Percentiles rank a stretch among this genome's conserved stretches.
Evolutionary conservation across 2,329 filamentous ascomycete species (phyloP).

Genomic region (Gremmenia infestans): DNA sequence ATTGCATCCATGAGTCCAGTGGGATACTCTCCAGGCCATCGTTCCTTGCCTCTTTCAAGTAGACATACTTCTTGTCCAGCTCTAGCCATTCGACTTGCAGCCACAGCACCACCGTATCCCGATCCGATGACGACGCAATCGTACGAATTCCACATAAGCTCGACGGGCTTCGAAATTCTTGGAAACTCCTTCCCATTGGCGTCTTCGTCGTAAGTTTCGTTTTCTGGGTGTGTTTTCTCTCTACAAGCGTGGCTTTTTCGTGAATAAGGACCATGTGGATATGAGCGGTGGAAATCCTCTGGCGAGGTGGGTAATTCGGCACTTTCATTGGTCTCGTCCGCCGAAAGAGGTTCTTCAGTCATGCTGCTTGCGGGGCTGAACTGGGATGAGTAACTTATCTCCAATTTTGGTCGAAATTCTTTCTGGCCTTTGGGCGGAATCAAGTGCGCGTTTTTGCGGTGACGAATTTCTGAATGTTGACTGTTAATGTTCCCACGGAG

Average conservation of each 20-base stretch:
- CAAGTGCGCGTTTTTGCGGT: conserved; percentile 8
- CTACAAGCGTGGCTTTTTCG: conserved; percentile 21
- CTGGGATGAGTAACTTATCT: conserved; percentile 13
- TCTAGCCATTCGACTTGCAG: conserved; percentile 59
- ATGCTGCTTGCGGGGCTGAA: conserved; percentile 15
- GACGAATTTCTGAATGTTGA: conserved; percentile 11
- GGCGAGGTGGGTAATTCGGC: not conserved
- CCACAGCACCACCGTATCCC: conserved; percentile 63
- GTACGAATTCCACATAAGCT: conserved; percentile 53
- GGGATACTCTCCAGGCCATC: conserved; percentile 63
- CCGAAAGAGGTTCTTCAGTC: conserved; percentile 7
- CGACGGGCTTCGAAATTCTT: conserved; percentile 51
- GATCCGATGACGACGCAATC: conserved; percentile 65
- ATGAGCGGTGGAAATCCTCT: conserved; percentile 14
- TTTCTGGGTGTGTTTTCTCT: conserved; percentile 25
- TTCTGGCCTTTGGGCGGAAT: not conserved
- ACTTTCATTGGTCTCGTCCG: not conserved
- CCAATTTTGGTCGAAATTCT: conserved; percentile 5
- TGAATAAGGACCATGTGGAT: conserved; percentile 18
- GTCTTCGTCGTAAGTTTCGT: conserved; percentile 29
- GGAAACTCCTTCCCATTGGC: conserved; percentile 37
- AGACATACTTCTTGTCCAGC: conserved; percentile 57
- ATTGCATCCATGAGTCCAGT: conserved; percentile 41
- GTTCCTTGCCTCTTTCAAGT: conserved; percentile 59
- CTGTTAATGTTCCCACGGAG: conserved; percentile 8